These are phyloP conservation scores for Ceratobasidium sp. DNA, from an alignment of 1,284 basidiomycete species.

Conservation along the genomic window DNA sequence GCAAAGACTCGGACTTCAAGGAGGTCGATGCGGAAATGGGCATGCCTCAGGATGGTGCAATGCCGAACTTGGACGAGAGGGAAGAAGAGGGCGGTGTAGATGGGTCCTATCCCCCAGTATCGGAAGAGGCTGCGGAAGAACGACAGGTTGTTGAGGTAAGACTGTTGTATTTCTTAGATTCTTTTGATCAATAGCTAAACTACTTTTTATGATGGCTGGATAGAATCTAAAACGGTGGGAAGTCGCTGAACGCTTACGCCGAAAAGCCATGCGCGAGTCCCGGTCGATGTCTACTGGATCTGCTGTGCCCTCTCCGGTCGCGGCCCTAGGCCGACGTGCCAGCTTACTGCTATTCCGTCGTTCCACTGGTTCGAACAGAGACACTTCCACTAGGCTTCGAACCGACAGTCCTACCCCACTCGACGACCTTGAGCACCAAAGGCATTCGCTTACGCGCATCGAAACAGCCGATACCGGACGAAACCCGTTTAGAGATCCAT, in stretches of 20 bases:
- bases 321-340: conserved; percentile 29
- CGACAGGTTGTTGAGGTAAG: conserved; percentile 40
- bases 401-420: conserved; percentile 30
- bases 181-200: conserved; percentile 9
- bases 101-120: conserved; percentile 36
- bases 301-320: conserved; percentile 20
- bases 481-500: conserved; percentile 40
- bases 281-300: conserved; percentile 29
- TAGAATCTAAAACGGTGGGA: conserved; percentile 46
- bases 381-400: conserved; percentile 10
- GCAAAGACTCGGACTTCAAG: conserved; percentile 19
- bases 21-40: conserved; percentile 12
- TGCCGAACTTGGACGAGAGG: background rate
- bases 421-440: conserved; percentile 40
- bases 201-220: background rate
- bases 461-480: conserved; percentile 23
- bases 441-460: conserved; percentile 25
- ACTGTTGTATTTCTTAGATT: background rate
- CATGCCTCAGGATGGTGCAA: background rate
- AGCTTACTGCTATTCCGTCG: conserved; percentile 36
- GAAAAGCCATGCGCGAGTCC: conserved; percentile 42
- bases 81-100: background rate
- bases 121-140: conserved; percentile 40
- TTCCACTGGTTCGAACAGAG: conserved; percentile 5
- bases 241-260: conserved; percentile 32